These are phyloP conservation scores for Cyclotella kingstonii DNA, from an alignment of 108 stramenopile genomes.

Conservation along the genomic window DNA sequence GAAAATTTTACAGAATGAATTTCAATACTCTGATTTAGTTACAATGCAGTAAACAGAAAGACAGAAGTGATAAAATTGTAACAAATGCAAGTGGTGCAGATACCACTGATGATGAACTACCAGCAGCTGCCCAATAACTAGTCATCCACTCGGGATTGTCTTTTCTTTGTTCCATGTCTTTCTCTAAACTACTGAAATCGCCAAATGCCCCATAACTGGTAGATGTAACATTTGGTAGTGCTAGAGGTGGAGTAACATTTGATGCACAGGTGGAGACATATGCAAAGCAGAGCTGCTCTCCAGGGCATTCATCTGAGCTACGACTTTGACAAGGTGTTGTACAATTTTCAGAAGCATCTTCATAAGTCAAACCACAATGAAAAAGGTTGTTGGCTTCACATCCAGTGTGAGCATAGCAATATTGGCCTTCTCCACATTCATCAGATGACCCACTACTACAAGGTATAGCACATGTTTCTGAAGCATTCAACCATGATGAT, in stretches of 20 bases:
- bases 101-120: neutral
- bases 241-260: neutral
- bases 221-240: neutral
- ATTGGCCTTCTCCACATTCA: constrained; percentile 25
- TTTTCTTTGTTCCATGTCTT: neutral
- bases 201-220: neutral
- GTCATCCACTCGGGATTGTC: constrained; percentile 14
- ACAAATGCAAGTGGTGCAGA: constrained; percentile 4
- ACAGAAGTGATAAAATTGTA: neutral
- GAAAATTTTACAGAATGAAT: neutral
- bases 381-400: constrained; percentile 31
- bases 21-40: neutral
- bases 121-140: constrained; percentile 5
- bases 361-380: constrained; percentile 29
- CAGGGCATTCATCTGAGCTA: constrained; percentile 19
- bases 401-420: constrained; percentile 37
- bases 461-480: constrained; percentile 22
- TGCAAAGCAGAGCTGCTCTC: constrained; percentile 31
- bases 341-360: constrained; percentile 31
- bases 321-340: constrained; percentile 14
- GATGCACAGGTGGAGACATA: constrained; percentile 28
- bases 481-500: constrained; percentile 25
- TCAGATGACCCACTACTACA: constrained; percentile 36
- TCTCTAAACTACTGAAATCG: neutral
- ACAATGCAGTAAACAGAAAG: neutral